These are phyloP conservation scores for Dichotomocladium elegans DNA, from an alignment of 371 early-diverging fungal species.

Conservation along the genomic window DNA sequence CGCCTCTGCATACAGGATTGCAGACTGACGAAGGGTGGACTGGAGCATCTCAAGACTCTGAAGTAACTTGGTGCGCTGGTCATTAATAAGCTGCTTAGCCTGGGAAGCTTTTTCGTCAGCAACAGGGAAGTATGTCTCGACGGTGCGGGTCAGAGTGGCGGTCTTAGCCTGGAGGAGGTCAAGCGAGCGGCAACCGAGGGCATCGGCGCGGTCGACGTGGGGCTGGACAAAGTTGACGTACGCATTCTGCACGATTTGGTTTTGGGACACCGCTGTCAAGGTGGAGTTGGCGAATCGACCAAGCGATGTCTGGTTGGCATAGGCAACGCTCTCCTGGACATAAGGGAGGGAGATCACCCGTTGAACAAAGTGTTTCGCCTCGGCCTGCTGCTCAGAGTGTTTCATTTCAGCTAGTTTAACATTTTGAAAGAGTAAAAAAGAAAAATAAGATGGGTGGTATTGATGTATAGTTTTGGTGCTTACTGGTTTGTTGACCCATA, in stretches of 20 bases:
- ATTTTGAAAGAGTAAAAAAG: not conserved
- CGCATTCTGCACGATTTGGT: constrained; percentile 45
- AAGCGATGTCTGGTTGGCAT: constrained; percentile 36
- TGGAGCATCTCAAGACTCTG: constrained; percentile 19
- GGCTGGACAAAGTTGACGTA: constrained; percentile 47
- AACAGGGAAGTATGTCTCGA: constrained; percentile 47
- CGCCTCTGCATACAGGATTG: constrained; percentile 28
- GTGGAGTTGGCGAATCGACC: constrained; percentile 28
- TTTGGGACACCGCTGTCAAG: constrained; percentile 41
- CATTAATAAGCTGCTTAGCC: not conserved
- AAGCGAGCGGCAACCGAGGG: constrained; percentile 61
- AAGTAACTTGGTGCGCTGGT: constrained; percentile 24
- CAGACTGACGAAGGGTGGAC: constrained; percentile 12
- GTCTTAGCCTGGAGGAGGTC: constrained; percentile 56
- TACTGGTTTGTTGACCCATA: not conserved
- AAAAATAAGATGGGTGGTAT: not conserved
- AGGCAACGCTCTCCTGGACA: constrained; percentile 58
- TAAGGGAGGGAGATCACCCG: constrained; percentile 62
- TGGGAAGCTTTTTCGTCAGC: constrained; percentile 2
- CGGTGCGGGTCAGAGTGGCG: constrained; percentile 55
- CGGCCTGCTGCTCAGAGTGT: constrained; percentile 4
- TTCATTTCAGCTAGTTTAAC: not conserved
- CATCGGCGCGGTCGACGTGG: constrained; percentile 55
- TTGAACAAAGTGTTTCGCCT: constrained; percentile 26
- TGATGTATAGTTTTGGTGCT: not conserved